A percentile compares a stretch with the other conserved stretches of the same genome.
Evolutionary conservation across 1,139 yeast species (phyloP).

Genomic region (Blastobotrys indianensis): DNA sequence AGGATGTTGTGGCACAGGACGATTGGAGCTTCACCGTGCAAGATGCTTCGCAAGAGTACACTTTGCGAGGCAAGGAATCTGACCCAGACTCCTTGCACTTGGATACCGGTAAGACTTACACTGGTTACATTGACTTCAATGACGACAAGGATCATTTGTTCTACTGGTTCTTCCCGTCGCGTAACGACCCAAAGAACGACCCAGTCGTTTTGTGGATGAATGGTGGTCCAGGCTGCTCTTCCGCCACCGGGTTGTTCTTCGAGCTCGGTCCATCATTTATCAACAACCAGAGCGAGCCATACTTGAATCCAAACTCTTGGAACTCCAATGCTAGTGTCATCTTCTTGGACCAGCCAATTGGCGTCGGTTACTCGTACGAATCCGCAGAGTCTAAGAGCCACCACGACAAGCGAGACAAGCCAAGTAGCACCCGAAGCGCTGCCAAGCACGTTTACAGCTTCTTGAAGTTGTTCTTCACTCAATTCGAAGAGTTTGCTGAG

Average conservation of each 20-base stretch:
- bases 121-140: constrained; percentile 63
- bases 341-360: constrained; percentile 69
- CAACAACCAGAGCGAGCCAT: constrained; percentile 36
- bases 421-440: constrained; percentile 52
- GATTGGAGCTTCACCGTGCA: constrained; percentile 5
- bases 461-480: constrained; percentile 81
- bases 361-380: constrained; percentile 45
- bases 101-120: constrained; percentile 45
- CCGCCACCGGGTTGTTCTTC: constrained; percentile 59
- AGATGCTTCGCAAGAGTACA: background rate
- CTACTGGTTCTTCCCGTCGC: constrained; percentile 69
- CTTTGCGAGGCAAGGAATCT: constrained; percentile 2
- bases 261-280: constrained; percentile 53
- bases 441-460: constrained; percentile 92
- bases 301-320: constrained; percentile 62
- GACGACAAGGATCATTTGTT: constrained; percentile 83
- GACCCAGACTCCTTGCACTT: constrained; percentile 14
- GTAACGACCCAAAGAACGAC: constrained; percentile 59
- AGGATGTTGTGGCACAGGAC: background rate
- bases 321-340: constrained; percentile 63
- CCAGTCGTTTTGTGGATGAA: constrained; percentile 67
- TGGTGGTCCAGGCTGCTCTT: constrained; percentile 75
- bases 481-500: constrained; percentile 75
- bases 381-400: background rate
- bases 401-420: constrained; percentile 1